These are phyloP conservation scores for Pelargonium fulgidum DNA, from an alignment of 441 rosid genomes.

Conservation along the genomic window DNA sequence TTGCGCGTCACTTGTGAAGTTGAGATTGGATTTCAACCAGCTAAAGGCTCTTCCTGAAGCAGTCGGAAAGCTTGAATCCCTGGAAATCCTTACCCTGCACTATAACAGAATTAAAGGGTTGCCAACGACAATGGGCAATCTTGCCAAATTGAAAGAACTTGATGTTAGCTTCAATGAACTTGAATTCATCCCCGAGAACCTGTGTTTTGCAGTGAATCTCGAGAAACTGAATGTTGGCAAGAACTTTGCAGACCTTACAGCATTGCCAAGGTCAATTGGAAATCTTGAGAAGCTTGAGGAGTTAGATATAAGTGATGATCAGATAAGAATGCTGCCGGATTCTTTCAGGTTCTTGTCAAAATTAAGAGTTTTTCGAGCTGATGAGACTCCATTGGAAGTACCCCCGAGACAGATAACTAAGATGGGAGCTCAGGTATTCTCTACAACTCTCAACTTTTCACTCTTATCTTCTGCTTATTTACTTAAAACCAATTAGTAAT, in stretches of 20 bases:
- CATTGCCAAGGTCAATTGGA: slow-evolving; percentile 53
- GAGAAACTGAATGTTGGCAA: slow-evolving; percentile 50
- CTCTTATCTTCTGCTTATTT: background rate
- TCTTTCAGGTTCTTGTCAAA: slow-evolving; percentile 46
- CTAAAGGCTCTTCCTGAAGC: slow-evolving; percentile 65
- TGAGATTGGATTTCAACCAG: slow-evolving; percentile 54
- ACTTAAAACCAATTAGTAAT: too few species aligned
- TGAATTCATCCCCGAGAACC: slow-evolving; percentile 47
- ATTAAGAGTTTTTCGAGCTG: slow-evolving; percentile 39
- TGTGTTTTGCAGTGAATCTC: slow-evolving; percentile 41
- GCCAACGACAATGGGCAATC: slow-evolving; percentile 54
- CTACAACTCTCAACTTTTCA: background rate
- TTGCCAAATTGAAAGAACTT: slow-evolving; percentile 46
- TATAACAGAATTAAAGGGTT: slow-evolving; percentile 54
- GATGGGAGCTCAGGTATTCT: slow-evolving; percentile 54
- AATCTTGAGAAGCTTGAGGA: slow-evolving; percentile 62
- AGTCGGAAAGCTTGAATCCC: slow-evolving; percentile 40
- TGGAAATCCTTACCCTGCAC: slow-evolving; percentile 50
- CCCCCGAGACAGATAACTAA: slow-evolving; percentile 48
- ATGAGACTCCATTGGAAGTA: slow-evolving; percentile 57
- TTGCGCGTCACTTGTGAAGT: slow-evolving; percentile 39
- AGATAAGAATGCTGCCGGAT: slow-evolving; percentile 48
- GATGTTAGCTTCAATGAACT: slow-evolving; percentile 69
- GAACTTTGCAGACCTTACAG: slow-evolving; percentile 57
- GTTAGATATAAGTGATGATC: slow-evolving; percentile 57